Evolutionary conservation across 176 grass and related monocot genomes (phyloP), one percentile per base, ranked within the genome.

Genomic region (Microstegium vimineum): DNA sequence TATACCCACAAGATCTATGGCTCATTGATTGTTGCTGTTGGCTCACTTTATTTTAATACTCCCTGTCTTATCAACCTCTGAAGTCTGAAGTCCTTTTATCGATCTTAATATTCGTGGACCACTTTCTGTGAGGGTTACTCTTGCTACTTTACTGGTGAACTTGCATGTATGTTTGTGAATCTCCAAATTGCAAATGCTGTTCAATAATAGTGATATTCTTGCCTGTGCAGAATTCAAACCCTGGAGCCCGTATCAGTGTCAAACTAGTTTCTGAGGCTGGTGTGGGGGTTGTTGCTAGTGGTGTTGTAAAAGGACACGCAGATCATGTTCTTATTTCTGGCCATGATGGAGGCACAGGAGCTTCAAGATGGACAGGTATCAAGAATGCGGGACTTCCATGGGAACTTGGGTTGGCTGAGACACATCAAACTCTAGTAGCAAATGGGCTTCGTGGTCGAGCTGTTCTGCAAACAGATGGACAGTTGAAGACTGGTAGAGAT

Each of bases 361-460:
- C 96, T 65, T 99, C 96, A 59, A 90, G 96, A 64, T 99, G 96
- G 96, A 99, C 96, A 12, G 96, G 96, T 76, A 99, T 99, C 71
- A 99, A 99, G 84, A 99, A 95, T 93, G 96, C 96, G 60, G 96
- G 96, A 57, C 96, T 99, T 80, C 96, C 96, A 51, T 99, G 96
- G 96, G 96, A 99, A 85, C 96, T 99, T 83, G 96, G 96, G 26
- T 90, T 99, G 80, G 96, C 91, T 14, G 96, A 99, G 82, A 94
- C 96, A 51, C 96, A 99, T 71, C 96, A 99, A 91, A 99, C 96
- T 84, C 81, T 99, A 77, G 93, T 99, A 46, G 89, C 89, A 75
- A 99, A 99, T 87, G 87, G 91, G 41, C 91, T 99, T 42, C 93
- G 96, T 86, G 96, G 96, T 63, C 89, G 96, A 77, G 94, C 96